Evolutionary conservation across 2,329 filamentous ascomycete species (phyloP).

Genomic region (Pseudopithomyces maydicus): DNA sequence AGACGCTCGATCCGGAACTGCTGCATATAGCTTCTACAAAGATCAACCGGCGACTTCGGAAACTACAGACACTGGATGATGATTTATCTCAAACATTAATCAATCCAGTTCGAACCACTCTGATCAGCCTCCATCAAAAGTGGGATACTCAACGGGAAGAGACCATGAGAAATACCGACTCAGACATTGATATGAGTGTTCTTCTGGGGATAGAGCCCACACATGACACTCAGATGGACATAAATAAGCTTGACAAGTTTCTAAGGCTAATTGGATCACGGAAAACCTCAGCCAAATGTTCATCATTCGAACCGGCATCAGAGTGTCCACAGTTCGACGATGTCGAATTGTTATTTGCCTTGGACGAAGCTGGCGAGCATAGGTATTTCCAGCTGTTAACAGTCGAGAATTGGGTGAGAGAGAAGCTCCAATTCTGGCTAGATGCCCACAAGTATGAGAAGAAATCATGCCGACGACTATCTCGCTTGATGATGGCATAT

Average conservation of each 20-base stretch:
- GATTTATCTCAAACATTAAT: slow-evolving; percentile 8
- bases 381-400: slow-evolving; percentile 36
- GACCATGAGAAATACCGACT: not conserved
- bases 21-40: slow-evolving; percentile 26
- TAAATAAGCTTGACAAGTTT: slow-evolving; percentile 23
- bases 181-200: slow-evolving; percentile 6
- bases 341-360: slow-evolving; percentile 12
- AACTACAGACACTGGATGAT: slow-evolving; percentile 20
- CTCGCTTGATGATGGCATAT: not conserved
- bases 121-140: slow-evolving; percentile 13
- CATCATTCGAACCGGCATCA: slow-evolving; percentile 16
- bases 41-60: slow-evolving; percentile 25
- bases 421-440: slow-evolving; percentile 48
- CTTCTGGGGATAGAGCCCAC: slow-evolving; percentile 18
- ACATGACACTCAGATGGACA: slow-evolving; percentile 19
- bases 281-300: not conserved
- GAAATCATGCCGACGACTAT: slow-evolving; percentile 24
- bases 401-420: slow-evolving; percentile 57
- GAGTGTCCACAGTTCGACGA: slow-evolving; percentile 10
- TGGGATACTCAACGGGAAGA: slow-evolving; percentile 17
- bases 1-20: not conserved
- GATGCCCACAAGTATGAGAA: slow-evolving; percentile 16
- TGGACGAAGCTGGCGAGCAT: slow-evolving; percentile 15
- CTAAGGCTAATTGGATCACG: slow-evolving; percentile 12
- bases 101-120: not conserved